A percentile compares a stretch with the other conserved stretches of the same genome.
phyloP scores from a whole-genome alignment of 306 rosid genomes.

The Medicago lupulina region DNA sequence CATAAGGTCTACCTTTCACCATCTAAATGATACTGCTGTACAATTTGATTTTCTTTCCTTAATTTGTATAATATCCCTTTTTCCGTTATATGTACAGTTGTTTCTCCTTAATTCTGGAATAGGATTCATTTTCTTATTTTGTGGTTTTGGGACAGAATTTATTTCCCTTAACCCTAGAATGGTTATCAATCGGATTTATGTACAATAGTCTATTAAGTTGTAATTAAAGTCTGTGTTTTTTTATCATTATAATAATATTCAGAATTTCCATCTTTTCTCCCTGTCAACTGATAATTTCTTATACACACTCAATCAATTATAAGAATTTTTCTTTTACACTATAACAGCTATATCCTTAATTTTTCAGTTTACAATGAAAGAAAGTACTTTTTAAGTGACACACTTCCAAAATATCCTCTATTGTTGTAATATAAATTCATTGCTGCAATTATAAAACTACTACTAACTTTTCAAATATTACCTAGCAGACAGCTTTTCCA shows the following conservation, averaged over 20 bases:
- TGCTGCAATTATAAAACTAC: constrained; percentile 28
- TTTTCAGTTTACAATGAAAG: constrained; percentile 22
- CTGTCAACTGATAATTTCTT: constrained; percentile 5
- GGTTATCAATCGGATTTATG: background rate
- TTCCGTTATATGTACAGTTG: background rate
- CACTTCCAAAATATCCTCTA: constrained; percentile 10
- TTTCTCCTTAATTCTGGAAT: background rate
- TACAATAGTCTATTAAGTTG: background rate
- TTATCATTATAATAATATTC: background rate
- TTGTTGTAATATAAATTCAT: constrained; percentile 15
- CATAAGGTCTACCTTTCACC: constrained; percentile 15
- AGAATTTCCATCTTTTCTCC: background rate
- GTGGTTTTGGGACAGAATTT: background rate
- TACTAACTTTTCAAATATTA: constrained; percentile 39
- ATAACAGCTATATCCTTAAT: constrained; percentile 27
- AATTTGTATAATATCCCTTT: background rate
- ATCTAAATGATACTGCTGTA: constrained; percentile 3
- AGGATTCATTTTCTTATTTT: background rate
- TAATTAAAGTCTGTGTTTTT: background rate
- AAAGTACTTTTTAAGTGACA: background rate
- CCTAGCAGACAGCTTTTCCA: constrained; percentile 85
- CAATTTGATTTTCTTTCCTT: background rate
- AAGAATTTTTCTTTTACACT: constrained; percentile 6
- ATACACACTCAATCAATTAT: background rate
- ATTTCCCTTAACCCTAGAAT: background rate